Percentiles rank a stretch among this genome's conserved stretches.
Conservation (phyloP, 768 basidiomycete species). For the Leucocoprinus leucothites region DNA sequence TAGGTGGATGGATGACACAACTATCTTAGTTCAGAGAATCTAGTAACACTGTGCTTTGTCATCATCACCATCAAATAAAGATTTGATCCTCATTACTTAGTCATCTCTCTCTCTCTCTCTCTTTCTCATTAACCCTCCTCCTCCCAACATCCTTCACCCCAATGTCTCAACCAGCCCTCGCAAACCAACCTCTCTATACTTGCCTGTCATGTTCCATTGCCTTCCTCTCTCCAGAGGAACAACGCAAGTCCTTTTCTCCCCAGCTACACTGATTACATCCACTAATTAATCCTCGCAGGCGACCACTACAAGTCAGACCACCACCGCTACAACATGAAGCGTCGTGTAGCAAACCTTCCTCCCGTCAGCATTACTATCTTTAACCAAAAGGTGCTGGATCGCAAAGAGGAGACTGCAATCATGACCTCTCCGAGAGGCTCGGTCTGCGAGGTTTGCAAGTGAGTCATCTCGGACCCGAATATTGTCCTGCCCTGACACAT, state of each 20-base stretch:
- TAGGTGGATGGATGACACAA: slow-evolving; percentile 61
- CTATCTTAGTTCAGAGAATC: slow-evolving; percentile 39
- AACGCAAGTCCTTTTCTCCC: slow-evolving; percentile 51
- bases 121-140: too few relatives aligned
- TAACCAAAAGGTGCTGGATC: slow-evolving; percentile 84
- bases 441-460: slow-evolving; percentile 84
- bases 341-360: slow-evolving; percentile 85
- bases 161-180: slow-evolving; percentile 27
- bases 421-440: slow-evolving; percentile 56
- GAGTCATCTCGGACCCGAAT: slow-evolving; percentile 26
- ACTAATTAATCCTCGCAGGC: too few relatives aligned
- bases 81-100: too few relatives aligned
- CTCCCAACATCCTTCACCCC: too few relatives aligned
- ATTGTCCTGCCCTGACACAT: neutral
- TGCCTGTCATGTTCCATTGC: slow-evolving; percentile 92
- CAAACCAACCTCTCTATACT: slow-evolving; percentile 56
- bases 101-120: too few relatives aligned
- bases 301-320: slow-evolving; percentile 90
- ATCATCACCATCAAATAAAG: slow-evolving; percentile 2
- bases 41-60: slow-evolving; percentile 7
- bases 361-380: slow-evolving; percentile 78
- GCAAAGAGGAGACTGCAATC: slow-evolving; percentile 72
- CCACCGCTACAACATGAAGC: slow-evolving; percentile 98
- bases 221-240: slow-evolving; percentile 78
- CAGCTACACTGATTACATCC: slow-evolving; percentile 1